These are phyloP conservation scores for Prunella vulgaris DNA, from an alignment of 257 asterid species.

Conservation along the genomic window DNA sequence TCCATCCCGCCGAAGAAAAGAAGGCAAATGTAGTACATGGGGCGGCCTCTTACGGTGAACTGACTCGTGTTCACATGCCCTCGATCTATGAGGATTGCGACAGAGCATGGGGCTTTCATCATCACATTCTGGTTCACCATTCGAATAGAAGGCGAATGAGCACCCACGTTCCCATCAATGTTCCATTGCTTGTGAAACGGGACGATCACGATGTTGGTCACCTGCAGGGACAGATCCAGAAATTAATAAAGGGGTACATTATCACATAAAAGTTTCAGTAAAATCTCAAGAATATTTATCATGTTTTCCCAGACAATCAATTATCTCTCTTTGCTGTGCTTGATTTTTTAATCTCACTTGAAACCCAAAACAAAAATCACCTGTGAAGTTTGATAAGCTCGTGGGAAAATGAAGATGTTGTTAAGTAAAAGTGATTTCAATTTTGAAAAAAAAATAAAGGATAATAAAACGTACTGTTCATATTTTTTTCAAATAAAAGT, in stretches of 20 bases:
- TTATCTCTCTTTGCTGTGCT: too few species aligned
- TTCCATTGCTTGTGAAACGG: conserved; percentile 62
- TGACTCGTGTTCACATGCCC: conserved; percentile 21
- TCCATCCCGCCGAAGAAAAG: conserved; percentile 57
- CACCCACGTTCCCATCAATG: conserved; percentile 33
- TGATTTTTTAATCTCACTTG: too few species aligned
- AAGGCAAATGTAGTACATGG: conserved; percentile 20
- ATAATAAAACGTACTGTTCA: too few species aligned
- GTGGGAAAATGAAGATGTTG: neutral
- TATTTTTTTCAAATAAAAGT: too few species aligned
- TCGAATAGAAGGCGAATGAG: conserved; percentile 30
- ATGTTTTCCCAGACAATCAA: too few species aligned
- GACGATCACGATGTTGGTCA: conserved; percentile 39
- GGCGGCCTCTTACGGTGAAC: neutral
- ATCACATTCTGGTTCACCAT: conserved; percentile 51
- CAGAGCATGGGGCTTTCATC: conserved; percentile 54
- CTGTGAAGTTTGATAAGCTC: neutral
- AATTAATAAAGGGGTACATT: neutral
- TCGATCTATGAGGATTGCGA: conserved; percentile 54
- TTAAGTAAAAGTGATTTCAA: neutral
- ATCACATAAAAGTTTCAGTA: neutral
- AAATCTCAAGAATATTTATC: neutral
- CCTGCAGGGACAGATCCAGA: neutral
- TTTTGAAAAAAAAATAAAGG: neutral
- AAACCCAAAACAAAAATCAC: too few species aligned